These are phyloP conservation scores for Candida endomychidarum DNA, from an alignment of 805 yeast species.

Conservation along the genomic window DNA sequence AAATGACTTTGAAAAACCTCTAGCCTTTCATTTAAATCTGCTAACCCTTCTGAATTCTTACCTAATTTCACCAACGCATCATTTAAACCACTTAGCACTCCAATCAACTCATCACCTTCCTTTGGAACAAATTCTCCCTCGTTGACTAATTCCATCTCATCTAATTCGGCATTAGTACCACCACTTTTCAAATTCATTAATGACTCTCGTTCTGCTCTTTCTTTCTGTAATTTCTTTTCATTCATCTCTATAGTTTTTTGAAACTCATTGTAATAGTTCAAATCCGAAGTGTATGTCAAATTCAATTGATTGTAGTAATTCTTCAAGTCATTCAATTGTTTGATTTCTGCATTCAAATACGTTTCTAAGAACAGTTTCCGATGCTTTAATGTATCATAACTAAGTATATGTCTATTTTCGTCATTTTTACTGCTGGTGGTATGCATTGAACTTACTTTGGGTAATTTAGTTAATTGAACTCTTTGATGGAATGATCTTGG, in stretches of 20 bases:
- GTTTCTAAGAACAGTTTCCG: slow-evolving; percentile 33
- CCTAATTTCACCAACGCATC: slow-evolving; percentile 6
- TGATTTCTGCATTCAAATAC: slow-evolving; percentile 39
- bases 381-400: slow-evolving; percentile 25
- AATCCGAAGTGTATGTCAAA: slow-evolving; percentile 30
- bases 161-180: background rate
- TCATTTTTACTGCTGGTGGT: slow-evolving; percentile 13
- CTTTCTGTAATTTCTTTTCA: slow-evolving; percentile 16
- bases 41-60: slow-evolving; percentile 6
- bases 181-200: background rate
- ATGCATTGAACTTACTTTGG: slow-evolving; percentile 21
- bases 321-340: slow-evolving; percentile 35
- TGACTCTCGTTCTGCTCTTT: slow-evolving; percentile 4
- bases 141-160: background rate
- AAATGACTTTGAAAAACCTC: slow-evolving; percentile 19
- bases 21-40: slow-evolving; percentile 20
- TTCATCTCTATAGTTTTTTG: slow-evolving; percentile 21
- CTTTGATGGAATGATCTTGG: slow-evolving; percentile 25
- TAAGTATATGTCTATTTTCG: slow-evolving; percentile 20
- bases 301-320: slow-evolving; percentile 24
- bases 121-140: slow-evolving; percentile 4
- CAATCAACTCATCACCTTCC: slow-evolving; percentile 10
- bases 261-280: slow-evolving; percentile 31
- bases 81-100: slow-evolving; percentile 7
- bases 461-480: slow-evolving; percentile 26